Percentiles rank a stretch among this genome's conserved stretches.
Conservation (phyloP, 352 stramenopile species). For the Phytophthora fragariae region DNA sequence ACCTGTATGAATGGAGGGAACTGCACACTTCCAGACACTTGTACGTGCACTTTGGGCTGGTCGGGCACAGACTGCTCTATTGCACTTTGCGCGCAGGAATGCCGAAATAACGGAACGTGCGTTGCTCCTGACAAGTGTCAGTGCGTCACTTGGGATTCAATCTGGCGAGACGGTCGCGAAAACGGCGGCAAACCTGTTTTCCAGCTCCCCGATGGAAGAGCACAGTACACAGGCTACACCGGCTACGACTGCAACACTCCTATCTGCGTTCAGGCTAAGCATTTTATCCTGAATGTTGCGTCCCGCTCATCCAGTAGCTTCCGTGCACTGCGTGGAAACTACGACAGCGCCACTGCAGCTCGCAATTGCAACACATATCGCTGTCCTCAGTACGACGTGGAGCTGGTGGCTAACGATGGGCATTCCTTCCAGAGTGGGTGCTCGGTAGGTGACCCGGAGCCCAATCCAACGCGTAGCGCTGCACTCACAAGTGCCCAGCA, state of each 20-base stretch:
- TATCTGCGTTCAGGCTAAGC: conserved; percentile 94
- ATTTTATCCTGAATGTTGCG: conserved; percentile 91
- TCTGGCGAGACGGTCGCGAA: conserved; percentile 92
- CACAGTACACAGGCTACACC: conserved; percentile 94
- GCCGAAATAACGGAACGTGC: conserved; percentile 83
- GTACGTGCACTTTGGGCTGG: conserved; percentile 94
- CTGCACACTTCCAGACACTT: conserved; percentile 93
- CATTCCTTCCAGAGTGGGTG: conserved; percentile 95
- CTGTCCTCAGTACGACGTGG: conserved; percentile 84
- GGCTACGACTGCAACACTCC: conserved; percentile 97
- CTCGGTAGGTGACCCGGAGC: conserved; percentile 66
- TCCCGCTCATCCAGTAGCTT: conserved; percentile 40
- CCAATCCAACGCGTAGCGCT: conserved; percentile 50
- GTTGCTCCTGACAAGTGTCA: conserved; percentile 87
- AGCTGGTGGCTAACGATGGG: conserved; percentile 94
- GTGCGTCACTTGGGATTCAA: conserved; percentile 90
- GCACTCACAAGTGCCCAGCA: conserved; percentile 42
- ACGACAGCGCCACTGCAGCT: conserved; percentile 43
- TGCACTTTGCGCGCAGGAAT: conserved; percentile 93
- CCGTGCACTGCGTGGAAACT: conserved; percentile 66
- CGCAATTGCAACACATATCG: conserved; percentile 65
- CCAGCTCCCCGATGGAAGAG: conserved; percentile 84
- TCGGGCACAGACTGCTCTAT: conserved; percentile 87
- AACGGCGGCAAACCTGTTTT: conserved; percentile 93
- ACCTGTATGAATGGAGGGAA: conserved; percentile 87